Base-by-base conservation (phyloP, 129 eudicot genomes). In the Flaveria trinervia region DNA sequence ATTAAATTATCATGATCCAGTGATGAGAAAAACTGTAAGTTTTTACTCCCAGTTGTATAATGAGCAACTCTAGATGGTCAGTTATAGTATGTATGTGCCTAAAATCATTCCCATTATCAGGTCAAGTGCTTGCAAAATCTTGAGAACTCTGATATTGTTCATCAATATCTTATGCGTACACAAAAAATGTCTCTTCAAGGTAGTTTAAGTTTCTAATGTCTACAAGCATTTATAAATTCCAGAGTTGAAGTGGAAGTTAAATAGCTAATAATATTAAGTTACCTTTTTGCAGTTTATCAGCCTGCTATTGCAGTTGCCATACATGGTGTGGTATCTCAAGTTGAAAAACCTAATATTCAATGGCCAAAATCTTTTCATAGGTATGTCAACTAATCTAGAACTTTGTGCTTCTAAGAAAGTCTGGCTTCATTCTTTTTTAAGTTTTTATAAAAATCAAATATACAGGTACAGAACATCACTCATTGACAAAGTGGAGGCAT, bases 291-390 rank as follows among this genome's bases (percentile, higher is more conserved):
- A 94, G 99, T 68, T 70, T 91, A 94, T 86, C 94, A 87, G 79
- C 90, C 99, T 23, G 86, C 90, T 11, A 70, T 86, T 61, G 92
- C 88, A 66, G 84, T 94, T 61, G 48, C 83, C 51, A 85, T 94
- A 74, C 99, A 87, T 78, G 74, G 83, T 73, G 67, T 86, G 82
- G 78, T 94, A 62, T 87, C 97, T 74, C 97, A 89, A 85, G 85
- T 82, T 69, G 97, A 88, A 80, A 89, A 74, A 81, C 92, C 91
- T 78, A 85, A 83, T 80, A 87, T 94, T 77, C 93, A 91, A 77
- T 94, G 99, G 99, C 99, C 99, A 64, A 94, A 90, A 80, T 85
- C 99, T 68, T 91, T 86, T 72, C 96, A 94, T 48, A 88, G 97
- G 99, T 94, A 77, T 65, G 69, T 67, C 20, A 69, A 22, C 44